Evolutionary conservation across 2,329 filamentous ascomycete species (phyloP).

Genomic region (Trichophyton rubrum): DNA sequence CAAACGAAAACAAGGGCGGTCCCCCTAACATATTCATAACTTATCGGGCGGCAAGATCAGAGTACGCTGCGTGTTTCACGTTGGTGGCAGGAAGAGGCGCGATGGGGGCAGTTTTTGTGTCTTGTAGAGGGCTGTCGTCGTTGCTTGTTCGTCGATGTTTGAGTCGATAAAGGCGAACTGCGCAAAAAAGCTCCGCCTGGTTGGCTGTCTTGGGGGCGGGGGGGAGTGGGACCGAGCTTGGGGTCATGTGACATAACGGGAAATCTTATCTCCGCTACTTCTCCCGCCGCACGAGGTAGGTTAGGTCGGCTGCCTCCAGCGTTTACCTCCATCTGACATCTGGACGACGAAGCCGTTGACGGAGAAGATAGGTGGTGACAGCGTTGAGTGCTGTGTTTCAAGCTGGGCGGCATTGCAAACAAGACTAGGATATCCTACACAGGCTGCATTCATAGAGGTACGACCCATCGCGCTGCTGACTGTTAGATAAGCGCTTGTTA

Average conservation of each 20-base stretch:
- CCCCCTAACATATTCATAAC: conserved; percentile 10
- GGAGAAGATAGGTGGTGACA: background rate
- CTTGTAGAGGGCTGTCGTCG: background rate
- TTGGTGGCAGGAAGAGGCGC: background rate
- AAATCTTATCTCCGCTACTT: background rate
- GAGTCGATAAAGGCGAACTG: too few relatives aligned
- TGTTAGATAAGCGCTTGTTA: background rate
- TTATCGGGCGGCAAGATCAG: background rate
- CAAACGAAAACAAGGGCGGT: conserved; percentile 3
- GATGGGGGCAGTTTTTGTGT: background rate
- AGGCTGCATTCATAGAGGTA: background rate
- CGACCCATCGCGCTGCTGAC: background rate
- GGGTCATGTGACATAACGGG: background rate
- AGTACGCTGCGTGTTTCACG: background rate
- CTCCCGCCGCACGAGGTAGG: background rate
- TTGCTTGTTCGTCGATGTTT: background rate
- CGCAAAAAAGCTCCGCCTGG: too few relatives aligned
- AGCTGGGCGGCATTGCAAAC: background rate
- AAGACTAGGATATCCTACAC: background rate
- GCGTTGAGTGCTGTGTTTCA: background rate
- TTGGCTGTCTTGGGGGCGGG: background rate
- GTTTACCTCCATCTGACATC: background rate
- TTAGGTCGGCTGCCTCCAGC: too few relatives aligned
- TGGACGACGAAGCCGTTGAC: too few relatives aligned
- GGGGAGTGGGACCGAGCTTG: background rate